phyloP scores from a whole-genome alignment of 1,284 basidiomycete species.

The Flammula alnicola region DNA sequence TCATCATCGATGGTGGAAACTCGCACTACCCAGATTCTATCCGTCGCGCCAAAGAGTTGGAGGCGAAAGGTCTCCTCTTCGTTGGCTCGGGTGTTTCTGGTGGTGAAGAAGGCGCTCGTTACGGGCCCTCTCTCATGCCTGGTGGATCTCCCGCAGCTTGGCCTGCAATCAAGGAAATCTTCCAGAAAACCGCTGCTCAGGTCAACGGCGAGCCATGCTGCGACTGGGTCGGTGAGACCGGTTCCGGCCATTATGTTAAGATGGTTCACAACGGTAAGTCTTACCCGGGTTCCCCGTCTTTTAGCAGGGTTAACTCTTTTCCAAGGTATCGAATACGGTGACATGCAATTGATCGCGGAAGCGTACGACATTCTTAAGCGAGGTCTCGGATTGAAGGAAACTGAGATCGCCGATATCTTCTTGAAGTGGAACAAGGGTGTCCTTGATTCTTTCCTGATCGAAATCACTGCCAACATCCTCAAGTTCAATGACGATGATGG shows the following conservation, averaged over 20 bases:
- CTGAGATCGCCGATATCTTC: conserved; percentile 92
- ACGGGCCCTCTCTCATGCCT: conserved; percentile 99
- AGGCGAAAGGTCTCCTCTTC: conserved; percentile 93
- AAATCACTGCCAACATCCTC: conserved; percentile 96
- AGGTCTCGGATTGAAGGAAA: conserved; percentile 84
- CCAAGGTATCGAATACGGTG: conserved; percentile 96
- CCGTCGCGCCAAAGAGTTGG: conserved; percentile 92
- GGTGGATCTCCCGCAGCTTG: conserved; percentile 95
- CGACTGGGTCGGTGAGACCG: conserved; percentile 98
- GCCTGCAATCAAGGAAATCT: conserved; percentile 97
- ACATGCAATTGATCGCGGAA: conserved; percentile 99
- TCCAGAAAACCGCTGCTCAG: conserved; percentile 98
- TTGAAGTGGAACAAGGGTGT: conserved; percentile 97
- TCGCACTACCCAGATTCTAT: conserved; percentile 99
- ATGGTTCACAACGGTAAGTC: conserved; percentile 96
- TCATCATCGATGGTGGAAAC: conserved; percentile 99
- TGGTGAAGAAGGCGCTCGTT: conserved; percentile 98
- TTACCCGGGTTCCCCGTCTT: conserved; percentile 12
- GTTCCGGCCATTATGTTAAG: conserved; percentile 95
- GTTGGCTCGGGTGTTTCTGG: conserved; percentile 99
- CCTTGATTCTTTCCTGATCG: conserved; percentile 98
- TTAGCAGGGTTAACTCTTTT: conserved; percentile 17
- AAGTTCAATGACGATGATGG: conserved; percentile 98
- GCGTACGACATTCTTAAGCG: conserved; percentile 98
- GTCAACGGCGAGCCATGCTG: conserved; percentile 97